phyloP scores from a whole-genome alignment of 805 yeast genomes.

The Cyberlindnera petersonii region DNA sequence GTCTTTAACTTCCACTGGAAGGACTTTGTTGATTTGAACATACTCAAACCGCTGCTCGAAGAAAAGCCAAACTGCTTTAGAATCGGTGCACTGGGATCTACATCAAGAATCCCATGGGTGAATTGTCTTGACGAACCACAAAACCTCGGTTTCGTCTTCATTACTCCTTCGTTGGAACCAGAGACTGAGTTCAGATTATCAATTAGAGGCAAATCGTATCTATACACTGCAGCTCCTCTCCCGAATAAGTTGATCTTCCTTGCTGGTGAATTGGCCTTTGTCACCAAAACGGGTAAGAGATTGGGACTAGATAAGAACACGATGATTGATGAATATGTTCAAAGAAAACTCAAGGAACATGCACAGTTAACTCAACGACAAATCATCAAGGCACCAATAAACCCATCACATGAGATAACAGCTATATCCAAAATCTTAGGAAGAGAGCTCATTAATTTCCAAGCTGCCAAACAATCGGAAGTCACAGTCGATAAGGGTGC shows the following conservation, averaged over 20 bases:
- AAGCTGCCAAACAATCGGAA: conserved; percentile 19
- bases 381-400: conserved; percentile 31
- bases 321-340: conserved; percentile 34
- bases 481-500: conserved; percentile 19
- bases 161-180: conserved; percentile 28
- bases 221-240: conserved; percentile 40
- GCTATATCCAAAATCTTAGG: conserved; percentile 28
- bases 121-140: conserved; percentile 37
- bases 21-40: conserved; percentile 50
- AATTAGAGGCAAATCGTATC: conserved; percentile 39
- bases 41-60: conserved; percentile 34
- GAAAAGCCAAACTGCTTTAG: conserved; percentile 42
- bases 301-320: conserved; percentile 31
- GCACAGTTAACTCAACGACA: conserved; percentile 26
- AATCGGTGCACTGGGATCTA: conserved; percentile 41
- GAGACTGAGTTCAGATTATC: conserved; percentile 36
- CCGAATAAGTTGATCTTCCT: conserved; percentile 42
- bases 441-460: conserved; percentile 29
- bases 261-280: conserved; percentile 39
- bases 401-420: conserved; percentile 25
- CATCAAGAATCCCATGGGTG: conserved; percentile 38
- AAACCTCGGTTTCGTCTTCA: conserved; percentile 28
- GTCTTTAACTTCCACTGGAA: conserved; percentile 48
- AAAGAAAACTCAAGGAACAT: conserved; percentile 24
- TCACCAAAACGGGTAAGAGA: conserved; percentile 32